Evolutionary conservation across 345 rosid genomes (phyloP), one percentile per base, ranked within the genome.

Genomic region (Lepidium didymum): DNA sequence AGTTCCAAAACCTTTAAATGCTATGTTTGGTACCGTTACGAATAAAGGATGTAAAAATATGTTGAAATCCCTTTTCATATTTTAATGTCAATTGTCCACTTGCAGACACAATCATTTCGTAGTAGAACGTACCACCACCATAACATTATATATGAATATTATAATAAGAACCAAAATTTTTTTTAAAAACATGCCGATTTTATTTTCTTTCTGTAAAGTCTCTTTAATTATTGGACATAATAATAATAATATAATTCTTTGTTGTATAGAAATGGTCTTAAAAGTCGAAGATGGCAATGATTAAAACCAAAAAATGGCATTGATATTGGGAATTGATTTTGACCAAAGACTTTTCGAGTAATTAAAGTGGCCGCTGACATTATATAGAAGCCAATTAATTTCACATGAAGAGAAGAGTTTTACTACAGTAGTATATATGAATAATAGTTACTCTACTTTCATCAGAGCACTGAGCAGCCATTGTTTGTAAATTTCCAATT

Each of bases 61-160:
- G 51, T 62, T 64, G 73, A 64, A 79, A 82, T 19, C 35, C 42
- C 70, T 67, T 62, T 59, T 43, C 1, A 43, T 35, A 64, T 64
- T 5, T 18, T 23, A 60, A 23, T 80, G 68, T 84, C 60, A 72
- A 69, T 61, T 42, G 79, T 73, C 88, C 82, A 83, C 87, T 84
- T 80, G 88, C 50, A 81, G 83, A 81, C 87, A 81, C 66, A 88
- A 91, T 88, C 87, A 88, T 91, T 88, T 75, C 72, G 76, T 51
- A 78, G 66, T 78, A 75, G 79, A 85, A 83, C 61, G 74, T 79
- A 72, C 62, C 74, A 34, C 57, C 43, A 75, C 64, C 74, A 75
- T 68, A 31, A 53, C 73, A 37, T 75, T 51, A 55, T 62, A 43
- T 46, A 43, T 46, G 35, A 52, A 61, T 53, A 52, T 29, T 45